Evolutionary conservation across 345 rosid species (phyloP).

Genomic region (Bruguiera gymnorhiza): DNA sequence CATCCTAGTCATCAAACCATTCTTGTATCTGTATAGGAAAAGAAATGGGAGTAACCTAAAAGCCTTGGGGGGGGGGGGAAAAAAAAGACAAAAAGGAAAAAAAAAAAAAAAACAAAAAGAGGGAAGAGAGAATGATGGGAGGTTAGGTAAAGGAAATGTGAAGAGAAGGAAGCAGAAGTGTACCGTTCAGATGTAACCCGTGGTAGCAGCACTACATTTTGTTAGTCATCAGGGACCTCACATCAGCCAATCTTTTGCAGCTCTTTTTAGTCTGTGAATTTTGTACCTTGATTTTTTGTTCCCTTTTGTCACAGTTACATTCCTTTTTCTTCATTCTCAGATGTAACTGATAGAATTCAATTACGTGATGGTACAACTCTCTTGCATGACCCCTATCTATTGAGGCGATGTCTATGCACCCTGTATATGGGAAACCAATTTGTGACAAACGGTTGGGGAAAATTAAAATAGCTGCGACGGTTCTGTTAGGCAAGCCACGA

Average conservation of each 20-base stretch:
- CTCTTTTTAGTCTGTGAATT: slow-evolving; percentile 37
- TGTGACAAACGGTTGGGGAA: no score
- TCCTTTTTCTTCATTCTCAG: slow-evolving; percentile 31
- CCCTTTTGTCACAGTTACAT: slow-evolving; percentile 24
- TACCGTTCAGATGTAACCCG: slow-evolving; percentile 38
- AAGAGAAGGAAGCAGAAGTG: slow-evolving; percentile 31
- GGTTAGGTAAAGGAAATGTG: slow-evolving; percentile 19
- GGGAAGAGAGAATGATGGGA: neutral
- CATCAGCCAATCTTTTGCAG: slow-evolving; percentile 27
- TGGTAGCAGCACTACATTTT: slow-evolving; percentile 38
- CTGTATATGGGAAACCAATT: no score
- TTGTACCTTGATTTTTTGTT: slow-evolving; percentile 40
- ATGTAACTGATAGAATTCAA: slow-evolving; percentile 61
- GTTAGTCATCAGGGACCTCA: slow-evolving; percentile 35
- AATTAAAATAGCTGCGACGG: no score
- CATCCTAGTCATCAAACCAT: slow-evolving; percentile 31
- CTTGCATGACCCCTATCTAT: neutral
- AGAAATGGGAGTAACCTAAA: slow-evolving; percentile 39
- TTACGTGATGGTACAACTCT: slow-evolving; percentile 44
- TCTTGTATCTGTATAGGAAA: slow-evolving; percentile 61
- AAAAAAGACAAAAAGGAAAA: neutral
- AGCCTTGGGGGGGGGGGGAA: slow-evolving; percentile 23
- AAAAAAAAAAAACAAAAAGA: neutral
- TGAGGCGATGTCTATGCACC: neutral
- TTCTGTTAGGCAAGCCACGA: no score